Base-by-base conservation (phyloP, 441 rosid species). In the Erodium trifolium region DNA sequence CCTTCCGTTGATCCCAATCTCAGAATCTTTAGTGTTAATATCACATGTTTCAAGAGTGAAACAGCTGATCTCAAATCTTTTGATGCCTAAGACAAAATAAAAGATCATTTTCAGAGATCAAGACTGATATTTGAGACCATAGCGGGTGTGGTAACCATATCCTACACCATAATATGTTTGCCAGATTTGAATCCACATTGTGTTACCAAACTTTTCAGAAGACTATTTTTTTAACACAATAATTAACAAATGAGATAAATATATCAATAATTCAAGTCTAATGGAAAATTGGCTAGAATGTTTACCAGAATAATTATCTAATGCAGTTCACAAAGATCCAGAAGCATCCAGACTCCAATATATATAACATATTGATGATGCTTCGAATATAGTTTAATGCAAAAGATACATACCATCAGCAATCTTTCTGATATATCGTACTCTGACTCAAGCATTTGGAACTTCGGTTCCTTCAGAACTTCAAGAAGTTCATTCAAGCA, bases 381-480 rank as follows among this genome's bases (percentile, higher is more conserved):
- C 69, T 19, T 49, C 23, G 19, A 43, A 49, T 16, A 66, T 65
- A 65, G 31, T 39, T 19, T 8, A 68, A 74, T 62, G 19, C 4
- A 65, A 68, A 34, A 69, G 67, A 67, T 4, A 75, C 83, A 63
- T 77, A 87, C 96, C 71, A 65, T 37, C 43, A 68, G 64, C 67
- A 89, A 63, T 80, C 81, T 85, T 70, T 71, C 65, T 8, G 83
- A 79, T 63, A 89, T 72, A 41, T 71, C 77, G 70, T 80, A 87
- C 75, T 87, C 93, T 63, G 79, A 79, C 71, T 84, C 89, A 14
- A 89, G 76, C n/a, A 34, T 69, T 49, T 70, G 84, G 73, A 84
- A 82, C 72, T 76, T 77, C 9, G 83, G 82, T 57, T 79, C 84
- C 64, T 35, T 76, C 71, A 89, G 66, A 78, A 69, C 76, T 68